Evolutionary conservation across 768 basidiomycete genomes (phyloP).

Genomic region (Calocera cornea): DNA sequence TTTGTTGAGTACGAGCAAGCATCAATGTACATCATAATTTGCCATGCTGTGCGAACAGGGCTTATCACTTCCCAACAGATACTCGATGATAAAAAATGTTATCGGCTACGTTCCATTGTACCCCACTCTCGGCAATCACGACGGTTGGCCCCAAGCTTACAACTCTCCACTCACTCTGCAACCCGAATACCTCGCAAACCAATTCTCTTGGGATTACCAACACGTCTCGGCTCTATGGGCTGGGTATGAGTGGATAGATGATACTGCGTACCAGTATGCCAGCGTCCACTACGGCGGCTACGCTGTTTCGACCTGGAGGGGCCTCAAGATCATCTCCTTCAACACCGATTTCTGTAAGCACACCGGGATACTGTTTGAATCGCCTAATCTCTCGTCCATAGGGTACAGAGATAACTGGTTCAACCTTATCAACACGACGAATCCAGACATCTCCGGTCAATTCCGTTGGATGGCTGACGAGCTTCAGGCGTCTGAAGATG

Average conservation of each 20-base stretch:
- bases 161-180: conserved; percentile 23
- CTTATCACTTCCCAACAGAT: not conserved
- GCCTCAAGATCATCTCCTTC: conserved; percentile 41
- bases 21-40: conserved; percentile 25
- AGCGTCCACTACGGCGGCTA: conserved; percentile 43
- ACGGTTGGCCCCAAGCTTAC: conserved; percentile 36
- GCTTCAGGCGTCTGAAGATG: conserved; percentile 46
- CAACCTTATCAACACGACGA: conserved; percentile 13
- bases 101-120: conserved; percentile 6
- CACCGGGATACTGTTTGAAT: conserved; percentile 29
- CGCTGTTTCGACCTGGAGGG: conserved; percentile 35
- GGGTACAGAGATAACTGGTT: conserved; percentile 24
- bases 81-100: not conserved
- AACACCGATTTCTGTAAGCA: conserved; percentile 51
- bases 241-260: conserved; percentile 31
- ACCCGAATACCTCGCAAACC: not conserved
- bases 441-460: conserved; percentile 45
- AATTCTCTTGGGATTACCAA: not conserved
- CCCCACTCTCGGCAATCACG: conserved; percentile 22
- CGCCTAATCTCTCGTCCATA: conserved; percentile 46
- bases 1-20: not conserved
- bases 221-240: conserved; percentile 18
- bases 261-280: conserved; percentile 32
- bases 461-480: conserved; percentile 39
- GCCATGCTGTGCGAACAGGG: not conserved